phyloP scores from a whole-genome alignment of 164 flowering plant species.

The Vitis riparia region DNA sequence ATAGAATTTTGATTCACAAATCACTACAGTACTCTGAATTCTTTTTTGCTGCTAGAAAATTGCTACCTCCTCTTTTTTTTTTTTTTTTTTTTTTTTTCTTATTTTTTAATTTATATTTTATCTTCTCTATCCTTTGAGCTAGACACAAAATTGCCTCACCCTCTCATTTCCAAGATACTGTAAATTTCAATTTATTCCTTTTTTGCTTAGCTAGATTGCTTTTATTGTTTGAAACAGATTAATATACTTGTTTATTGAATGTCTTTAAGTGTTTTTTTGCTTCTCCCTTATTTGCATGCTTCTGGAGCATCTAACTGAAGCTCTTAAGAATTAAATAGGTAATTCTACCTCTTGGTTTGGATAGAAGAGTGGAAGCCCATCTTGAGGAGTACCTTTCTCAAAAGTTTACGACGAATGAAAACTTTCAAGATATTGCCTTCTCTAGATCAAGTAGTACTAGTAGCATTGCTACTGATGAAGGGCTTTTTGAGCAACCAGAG shows the following conservation, averaged over 20 bases:
- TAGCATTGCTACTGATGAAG: slow-evolving; percentile 66
- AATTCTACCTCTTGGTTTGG: slow-evolving; percentile 47
- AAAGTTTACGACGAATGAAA: slow-evolving; percentile 38
- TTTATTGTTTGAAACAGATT: background rate
- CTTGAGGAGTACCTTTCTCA: slow-evolving; percentile 56
- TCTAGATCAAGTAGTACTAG: slow-evolving; percentile 61
- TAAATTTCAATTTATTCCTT: no score
- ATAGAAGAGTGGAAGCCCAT: slow-evolving; percentile 62
- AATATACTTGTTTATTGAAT: background rate
- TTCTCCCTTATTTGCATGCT: background rate
- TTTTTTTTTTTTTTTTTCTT: background rate
- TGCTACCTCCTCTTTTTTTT: background rate
- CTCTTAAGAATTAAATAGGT: slow-evolving; percentile 49
- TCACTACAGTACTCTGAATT: background rate
- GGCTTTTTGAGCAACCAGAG: slow-evolving; percentile 70
- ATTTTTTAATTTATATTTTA: no score
- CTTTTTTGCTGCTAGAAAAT: background rate
- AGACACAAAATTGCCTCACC: background rate
- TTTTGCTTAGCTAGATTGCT: background rate
- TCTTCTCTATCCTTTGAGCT: background rate
- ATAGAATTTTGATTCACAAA: background rate
- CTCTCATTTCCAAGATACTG: background rate
- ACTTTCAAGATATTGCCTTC: slow-evolving; percentile 30
- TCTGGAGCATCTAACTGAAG: slow-evolving; percentile 12
- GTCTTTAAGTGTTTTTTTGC: background rate